phyloP scores from a whole-genome alignment of 768 basidiomycete species.

The Xerocomus spinulosus region DNA sequence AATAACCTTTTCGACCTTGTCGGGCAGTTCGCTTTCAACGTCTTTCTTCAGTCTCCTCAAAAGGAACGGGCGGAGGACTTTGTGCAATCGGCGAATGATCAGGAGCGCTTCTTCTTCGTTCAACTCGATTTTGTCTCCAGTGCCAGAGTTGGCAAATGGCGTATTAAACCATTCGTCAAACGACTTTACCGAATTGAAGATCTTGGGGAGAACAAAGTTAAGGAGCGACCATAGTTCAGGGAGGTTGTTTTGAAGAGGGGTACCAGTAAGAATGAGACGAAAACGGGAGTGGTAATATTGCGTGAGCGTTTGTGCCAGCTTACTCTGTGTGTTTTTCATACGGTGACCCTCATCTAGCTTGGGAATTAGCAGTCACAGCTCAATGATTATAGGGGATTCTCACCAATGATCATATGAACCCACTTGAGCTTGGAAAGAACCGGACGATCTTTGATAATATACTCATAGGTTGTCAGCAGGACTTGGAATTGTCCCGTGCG shows the following conservation, averaged over 20 bases:
- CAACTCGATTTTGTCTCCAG: slow-evolving; percentile 95
- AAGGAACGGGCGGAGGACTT: slow-evolving; percentile 93
- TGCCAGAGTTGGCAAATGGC: slow-evolving; percentile 97
- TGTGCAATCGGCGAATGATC: slow-evolving; percentile 93
- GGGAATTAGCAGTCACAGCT: slow-evolving; percentile 1
- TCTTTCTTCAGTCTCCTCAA: slow-evolving; percentile 92
- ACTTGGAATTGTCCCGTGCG: slow-evolving; percentile 86
- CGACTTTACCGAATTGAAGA: slow-evolving; percentile 98
- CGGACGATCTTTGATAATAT: slow-evolving; percentile 96
- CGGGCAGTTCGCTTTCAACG: slow-evolving; percentile 91
- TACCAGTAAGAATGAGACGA: slow-evolving; percentile 92
- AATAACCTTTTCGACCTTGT: slow-evolving; percentile 97
- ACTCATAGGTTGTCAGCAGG: slow-evolving; percentile 91
- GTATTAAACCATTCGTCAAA: slow-evolving; percentile 99
- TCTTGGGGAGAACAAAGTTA: slow-evolving; percentile 90
- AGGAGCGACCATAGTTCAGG: slow-evolving; percentile 94
- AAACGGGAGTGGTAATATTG: slow-evolving; percentile 91
- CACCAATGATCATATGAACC: slow-evolving; percentile 96
- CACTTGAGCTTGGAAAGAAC: slow-evolving; percentile 87
- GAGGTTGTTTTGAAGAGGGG: slow-evolving; percentile 94
- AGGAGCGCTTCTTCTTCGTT: slow-evolving; percentile 99
- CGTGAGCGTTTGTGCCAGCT: slow-evolving; percentile 84
- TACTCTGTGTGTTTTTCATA: slow-evolving; percentile 94
- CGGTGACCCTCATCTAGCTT: slow-evolving; percentile 86
- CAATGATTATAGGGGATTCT: slow-evolving; percentile 11